Evolutionary conservation across 2,329 filamentous ascomycete genomes (phyloP), one percentile per base, ranked within the genome.

Genomic region (Calycina marina): DNA sequence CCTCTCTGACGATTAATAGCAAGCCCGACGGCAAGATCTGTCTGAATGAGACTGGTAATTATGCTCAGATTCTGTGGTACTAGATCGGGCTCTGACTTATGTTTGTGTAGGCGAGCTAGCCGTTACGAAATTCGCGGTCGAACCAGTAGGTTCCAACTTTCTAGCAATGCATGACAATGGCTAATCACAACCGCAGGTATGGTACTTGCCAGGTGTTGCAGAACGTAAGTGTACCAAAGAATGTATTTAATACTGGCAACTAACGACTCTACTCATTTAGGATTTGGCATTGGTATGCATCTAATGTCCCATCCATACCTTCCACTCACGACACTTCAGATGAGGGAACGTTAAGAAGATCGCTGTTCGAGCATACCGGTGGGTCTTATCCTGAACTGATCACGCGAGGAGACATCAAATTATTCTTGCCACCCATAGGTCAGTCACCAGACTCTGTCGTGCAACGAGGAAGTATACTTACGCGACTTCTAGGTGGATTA

Each of bases 311-410:
- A n/a, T n/a, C n/a, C n/a, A n/a, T n/a, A n/a, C n/a, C n/a, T n/a
- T n/a, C n/a, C n/a, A n/a, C n/a, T n/a, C n/a, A n/a, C n/a, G n/a
- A 77, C 77, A 14, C 4, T 8, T 9, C 8, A 82, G 85, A 94
- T 40, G 90, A 98, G 60, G 83, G 77, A 8, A 78, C 77, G 10
- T 66, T 98, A 13, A 77, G 90, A 41, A 72, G 88, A 39, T 80
- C 83, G 1, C 62, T 98, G 14, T 96, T 96, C 52, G 90, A 96
- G 52, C 81, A 94, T 49, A 96, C 86, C 1, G 90, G 90, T 35
- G 90, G 90, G 34, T 93, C 83, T 44, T 98, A 93, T 56, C 90
- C 90, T 2, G 90, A 98, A 63, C 67, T 96, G 40, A 94, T 98
- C 53, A 98, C 90, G 11, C 74, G 90, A 35, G 75, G 76, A 27